Percentiles rank a stretch among this genome's conserved stretches.
Conservation (phyloP, 176 grass and related monocot genomes). For the Chrysopogon serrulatus region DNA sequence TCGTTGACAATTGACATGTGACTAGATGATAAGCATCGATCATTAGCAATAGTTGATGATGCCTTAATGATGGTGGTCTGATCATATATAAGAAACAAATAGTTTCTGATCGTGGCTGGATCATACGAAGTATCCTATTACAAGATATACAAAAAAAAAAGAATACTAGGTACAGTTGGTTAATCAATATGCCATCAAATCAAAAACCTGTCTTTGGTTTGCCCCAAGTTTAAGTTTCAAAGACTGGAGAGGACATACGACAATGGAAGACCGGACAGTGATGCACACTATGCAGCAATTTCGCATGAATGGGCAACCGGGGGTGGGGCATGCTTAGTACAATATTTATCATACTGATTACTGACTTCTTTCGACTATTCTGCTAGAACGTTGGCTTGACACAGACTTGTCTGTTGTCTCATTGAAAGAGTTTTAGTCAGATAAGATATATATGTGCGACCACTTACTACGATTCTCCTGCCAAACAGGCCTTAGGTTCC, state of each 20-base stretch:
- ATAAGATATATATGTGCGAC: background rate
- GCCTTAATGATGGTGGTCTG: background rate
- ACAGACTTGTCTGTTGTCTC: background rate
- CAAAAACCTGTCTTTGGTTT: background rate
- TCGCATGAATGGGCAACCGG: background rate
- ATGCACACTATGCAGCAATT: background rate
- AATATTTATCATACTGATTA: background rate
- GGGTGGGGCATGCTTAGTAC: background rate
- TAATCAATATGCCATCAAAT: background rate
- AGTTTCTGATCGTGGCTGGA: background rate
- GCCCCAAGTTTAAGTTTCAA: constrained; percentile 1
- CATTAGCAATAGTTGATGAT: background rate
- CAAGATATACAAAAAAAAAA: background rate
- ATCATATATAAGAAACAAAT: background rate
- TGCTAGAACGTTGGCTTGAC: background rate
- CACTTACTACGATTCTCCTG: background rate
- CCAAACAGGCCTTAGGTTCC: too few relatives aligned
- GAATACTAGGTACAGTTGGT: background rate
- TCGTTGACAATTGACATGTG: background rate
- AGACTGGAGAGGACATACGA: background rate
- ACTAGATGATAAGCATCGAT: background rate
- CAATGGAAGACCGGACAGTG: background rate
- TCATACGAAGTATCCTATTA: background rate
- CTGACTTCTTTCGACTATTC: background rate
- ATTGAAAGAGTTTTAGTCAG: background rate